Conservation (phyloP, 2,329 filamentous ascomycete genomes). For the Phyllosticta citribraziliensis region DNA sequence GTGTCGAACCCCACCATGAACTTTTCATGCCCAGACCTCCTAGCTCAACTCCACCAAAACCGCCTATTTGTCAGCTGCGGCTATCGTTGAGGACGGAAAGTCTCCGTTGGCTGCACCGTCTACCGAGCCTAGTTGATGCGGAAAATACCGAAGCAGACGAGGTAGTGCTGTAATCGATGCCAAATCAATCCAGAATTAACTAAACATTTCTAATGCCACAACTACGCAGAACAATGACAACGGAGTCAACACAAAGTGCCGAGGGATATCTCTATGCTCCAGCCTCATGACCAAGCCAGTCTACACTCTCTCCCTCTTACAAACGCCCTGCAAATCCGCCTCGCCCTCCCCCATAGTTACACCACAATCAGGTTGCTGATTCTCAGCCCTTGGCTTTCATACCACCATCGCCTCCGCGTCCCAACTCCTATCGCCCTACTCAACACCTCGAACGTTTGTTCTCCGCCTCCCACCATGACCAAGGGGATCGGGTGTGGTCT, state of each 20-base stretch:
- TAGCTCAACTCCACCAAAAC: not conserved
- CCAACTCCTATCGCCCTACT: conserved; percentile 57
- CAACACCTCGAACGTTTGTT: conserved; percentile 55
- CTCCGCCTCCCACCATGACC: conserved; percentile 69
- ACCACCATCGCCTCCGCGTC: conserved; percentile 65
- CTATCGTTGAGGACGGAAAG: not conserved
- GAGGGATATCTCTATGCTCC: conserved; percentile 4
- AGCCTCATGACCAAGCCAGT: not conserved
- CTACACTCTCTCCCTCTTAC: not conserved
- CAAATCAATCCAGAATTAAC: not conserved
- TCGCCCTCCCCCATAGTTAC: not conserved
- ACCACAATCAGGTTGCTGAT: conserved; percentile 71
- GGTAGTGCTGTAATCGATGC: no score
- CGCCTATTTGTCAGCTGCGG: not conserved
- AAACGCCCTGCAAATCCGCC: not conserved
- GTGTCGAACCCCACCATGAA: not conserved
- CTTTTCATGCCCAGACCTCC: not conserved
- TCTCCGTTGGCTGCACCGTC: not conserved
- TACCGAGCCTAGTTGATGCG: no score
- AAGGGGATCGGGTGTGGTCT: conserved; percentile 67
- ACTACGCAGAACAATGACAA: not conserved
- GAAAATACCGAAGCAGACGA: no score
- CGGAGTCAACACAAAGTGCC: not conserved
- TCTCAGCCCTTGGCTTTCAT: conserved; percentile 69
- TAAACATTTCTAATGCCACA: not conserved